Evolutionary conservation across 139 green algal genomes (phyloP).

Genomic region (Desmodesmus armatus): DNA sequence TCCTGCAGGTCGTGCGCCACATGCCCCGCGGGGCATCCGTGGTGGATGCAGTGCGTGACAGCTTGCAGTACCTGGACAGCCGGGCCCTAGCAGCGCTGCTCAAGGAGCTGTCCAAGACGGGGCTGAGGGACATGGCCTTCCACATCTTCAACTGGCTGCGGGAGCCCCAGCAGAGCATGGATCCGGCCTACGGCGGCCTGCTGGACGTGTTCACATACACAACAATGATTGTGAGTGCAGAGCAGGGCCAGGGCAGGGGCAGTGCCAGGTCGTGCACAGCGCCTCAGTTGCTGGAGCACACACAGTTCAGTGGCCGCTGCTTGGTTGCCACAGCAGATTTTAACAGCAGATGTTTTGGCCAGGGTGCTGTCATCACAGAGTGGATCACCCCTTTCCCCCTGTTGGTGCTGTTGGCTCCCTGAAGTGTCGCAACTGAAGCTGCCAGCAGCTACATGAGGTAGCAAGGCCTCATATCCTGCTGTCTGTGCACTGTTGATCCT

Average conservation of each 20-base stretch:
- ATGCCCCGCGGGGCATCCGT: constrained; percentile 7
- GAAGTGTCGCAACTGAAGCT: not conserved
- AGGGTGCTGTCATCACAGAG: too few species aligned
- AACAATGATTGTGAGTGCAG: constrained; percentile 64
- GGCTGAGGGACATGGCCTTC: constrained; percentile 54
- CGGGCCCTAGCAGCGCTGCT: constrained; percentile 62
- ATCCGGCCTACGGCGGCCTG: constrained; percentile 50
- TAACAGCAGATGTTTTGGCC: not conserved
- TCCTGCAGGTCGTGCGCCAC: constrained; percentile 31
- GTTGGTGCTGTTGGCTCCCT: not conserved
- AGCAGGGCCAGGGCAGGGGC: not conserved
- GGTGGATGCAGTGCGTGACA: constrained; percentile 21
- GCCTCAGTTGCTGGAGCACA: too few species aligned
- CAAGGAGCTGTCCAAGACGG: constrained; percentile 70
- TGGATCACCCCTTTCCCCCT: too few species aligned
- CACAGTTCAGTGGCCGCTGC: not conserved
- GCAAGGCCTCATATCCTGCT: not conserved
- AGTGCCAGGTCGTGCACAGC: too few species aligned
- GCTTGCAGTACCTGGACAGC: constrained; percentile 27
- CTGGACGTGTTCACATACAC: constrained; percentile 80
- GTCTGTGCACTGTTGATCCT: not conserved
- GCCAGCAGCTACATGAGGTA: not conserved
- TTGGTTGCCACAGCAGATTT: not conserved
- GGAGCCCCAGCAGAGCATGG: constrained; percentile 14
- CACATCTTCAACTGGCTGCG: constrained; percentile 80